Conservation (phyloP, 768 basidiomycete genomes). For the Boletellus ananas region DNA sequence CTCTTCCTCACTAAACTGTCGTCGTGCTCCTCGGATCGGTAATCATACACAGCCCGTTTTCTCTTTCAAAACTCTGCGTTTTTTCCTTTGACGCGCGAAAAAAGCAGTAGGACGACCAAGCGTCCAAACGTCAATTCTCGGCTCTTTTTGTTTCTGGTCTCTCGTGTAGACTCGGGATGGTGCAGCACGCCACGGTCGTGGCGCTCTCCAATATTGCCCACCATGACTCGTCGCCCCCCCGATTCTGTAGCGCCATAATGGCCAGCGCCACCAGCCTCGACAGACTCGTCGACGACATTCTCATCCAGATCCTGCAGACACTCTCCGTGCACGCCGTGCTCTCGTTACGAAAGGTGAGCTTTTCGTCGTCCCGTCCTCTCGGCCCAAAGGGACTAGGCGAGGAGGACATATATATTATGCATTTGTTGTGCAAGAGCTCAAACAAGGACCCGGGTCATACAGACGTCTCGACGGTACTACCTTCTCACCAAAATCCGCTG, state of each 20-base stretch:
- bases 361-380: too few relatives aligned
- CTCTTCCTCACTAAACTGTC: too few relatives aligned
- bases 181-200: not conserved
- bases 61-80: not conserved
- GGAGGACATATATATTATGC: not conserved
- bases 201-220: conserved; percentile 1
- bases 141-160: too few relatives aligned
- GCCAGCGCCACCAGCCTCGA: conserved; percentile 10
- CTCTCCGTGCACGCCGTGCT: conserved; percentile 18
- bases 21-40: not conserved
- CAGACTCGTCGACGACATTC: conserved; percentile 26
- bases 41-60: not conserved
- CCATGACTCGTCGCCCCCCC: not conserved
- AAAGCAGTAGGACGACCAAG: not conserved
- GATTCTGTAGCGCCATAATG: not conserved
- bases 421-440: not conserved
- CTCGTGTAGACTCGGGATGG: not conserved
- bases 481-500: conserved; percentile 23
- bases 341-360: conserved; percentile 22
- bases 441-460: not conserved
- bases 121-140: not conserved
- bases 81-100: not conserved
- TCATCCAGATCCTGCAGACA: conserved; percentile 17
- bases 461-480: conserved; percentile 30
- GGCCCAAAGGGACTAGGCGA: too few relatives aligned